Evolutionary conservation across 2,329 filamentous ascomycete genomes (phyloP), one percentile per base, ranked within the genome.

Genomic region (Diaporthe sp.): DNA sequence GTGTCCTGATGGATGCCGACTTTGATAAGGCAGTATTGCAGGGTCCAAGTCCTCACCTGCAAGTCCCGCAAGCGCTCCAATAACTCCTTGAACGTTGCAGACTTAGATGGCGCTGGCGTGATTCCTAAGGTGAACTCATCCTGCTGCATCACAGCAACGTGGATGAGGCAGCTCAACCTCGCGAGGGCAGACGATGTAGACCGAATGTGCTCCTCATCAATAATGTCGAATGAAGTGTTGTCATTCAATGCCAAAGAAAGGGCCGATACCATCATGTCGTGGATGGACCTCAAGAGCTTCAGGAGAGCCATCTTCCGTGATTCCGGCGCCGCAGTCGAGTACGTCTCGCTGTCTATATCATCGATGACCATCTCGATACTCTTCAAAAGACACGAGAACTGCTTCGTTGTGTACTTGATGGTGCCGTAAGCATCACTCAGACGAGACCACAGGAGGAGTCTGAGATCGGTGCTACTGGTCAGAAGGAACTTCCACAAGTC

Each of bases 401-500:
- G 92, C 82, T 98, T 98, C 0, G 96, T 95, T 0, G 91, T 86
- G 79, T 98, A 98, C 10, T 94, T 90, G 75, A 99, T 97, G 10
- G 90, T 90, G 70, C 92, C 89, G 79, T 99, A 99, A 0, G 97
- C 96, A 77, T 97, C 94, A 50, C 94, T 92, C n/a, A 99, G 88
- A 68, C 95, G 92, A 76, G 94, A 93, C 97, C 97, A 99, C 1
- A 99, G 87, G 77, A 97, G 95, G 1, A 98, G 85, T 47, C 94
- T 92, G 68, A 98, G 85, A 70, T 96, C 94, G 1, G 95, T 93
- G 79, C 93, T 95, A 56, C 95, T 96, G 63, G 90, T 92, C 70
- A 93, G 89, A 4, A 99, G 86, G 77, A 98, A 98, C 73, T 94
- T 94, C 84, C 94, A 93, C 81, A 99, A 91, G 79, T 98, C 95